These are phyloP conservation scores for Dioszegia crocea DNA, from an alignment of 768 basidiomycete genomes.

Conservation along the genomic window DNA sequence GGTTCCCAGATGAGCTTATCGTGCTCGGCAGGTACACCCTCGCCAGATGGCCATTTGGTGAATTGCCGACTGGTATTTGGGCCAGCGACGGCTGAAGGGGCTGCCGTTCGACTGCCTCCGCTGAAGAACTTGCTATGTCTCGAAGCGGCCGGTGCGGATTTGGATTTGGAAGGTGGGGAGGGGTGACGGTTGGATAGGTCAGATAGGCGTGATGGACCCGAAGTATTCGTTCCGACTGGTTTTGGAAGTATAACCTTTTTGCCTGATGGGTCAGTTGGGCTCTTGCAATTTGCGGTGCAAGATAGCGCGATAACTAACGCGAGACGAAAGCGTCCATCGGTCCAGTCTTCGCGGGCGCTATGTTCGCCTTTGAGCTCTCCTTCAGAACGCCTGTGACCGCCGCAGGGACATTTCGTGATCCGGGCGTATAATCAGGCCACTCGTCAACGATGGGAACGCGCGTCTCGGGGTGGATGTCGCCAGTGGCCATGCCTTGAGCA, in stretches of 20 bases:
- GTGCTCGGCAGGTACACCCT: not conserved
- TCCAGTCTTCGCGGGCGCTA: conserved; percentile 8
- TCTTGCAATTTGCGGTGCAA: not conserved
- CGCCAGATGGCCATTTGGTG: conserved; percentile 3
- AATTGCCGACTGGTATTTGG: not conserved
- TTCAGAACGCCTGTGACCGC: conserved; percentile 6
- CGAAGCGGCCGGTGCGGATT: not conserved
- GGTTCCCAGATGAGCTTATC: conserved; percentile 21
- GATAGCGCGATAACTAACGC: conserved; percentile 24
- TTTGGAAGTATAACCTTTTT: conserved; percentile 22
- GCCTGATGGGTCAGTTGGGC: not conserved
- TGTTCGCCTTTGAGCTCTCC: conserved; percentile 27
- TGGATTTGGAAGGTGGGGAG: not conserved
- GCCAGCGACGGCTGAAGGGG: not conserved
- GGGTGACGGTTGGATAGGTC: conserved; percentile 13
- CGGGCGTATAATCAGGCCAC: conserved; percentile 42
- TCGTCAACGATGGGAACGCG: conserved; percentile 36
- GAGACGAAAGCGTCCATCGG: conserved; percentile 46
- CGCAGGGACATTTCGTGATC: not conserved
- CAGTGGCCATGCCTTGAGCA: conserved; percentile 41
- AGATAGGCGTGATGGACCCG: conserved; percentile 41
- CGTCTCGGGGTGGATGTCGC: conserved; percentile 47
- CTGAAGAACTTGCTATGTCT: not conserved
- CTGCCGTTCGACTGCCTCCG: too few species aligned
- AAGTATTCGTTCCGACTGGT: conserved; percentile 34